Percentiles rank a stretch among this genome's conserved stretches.
These are phyloP conservation scores for Scheffersomyces spartinae DNA, from an alignment of 805 yeast species.

Conservation along the genomic window DNA sequence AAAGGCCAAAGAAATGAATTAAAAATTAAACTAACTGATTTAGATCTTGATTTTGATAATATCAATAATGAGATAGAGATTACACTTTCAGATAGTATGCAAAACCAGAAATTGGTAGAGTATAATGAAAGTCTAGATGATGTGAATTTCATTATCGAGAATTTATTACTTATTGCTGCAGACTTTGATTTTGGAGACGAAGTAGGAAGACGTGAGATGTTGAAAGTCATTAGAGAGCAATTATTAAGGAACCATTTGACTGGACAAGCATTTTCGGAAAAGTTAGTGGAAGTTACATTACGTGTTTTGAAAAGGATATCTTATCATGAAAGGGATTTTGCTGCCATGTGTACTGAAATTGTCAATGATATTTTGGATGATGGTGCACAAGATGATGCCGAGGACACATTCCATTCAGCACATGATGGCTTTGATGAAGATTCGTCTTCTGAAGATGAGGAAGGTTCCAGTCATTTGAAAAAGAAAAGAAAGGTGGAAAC, in stretches of 20 bases:
- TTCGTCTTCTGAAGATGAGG: constrained; percentile 5
- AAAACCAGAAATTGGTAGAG: neutral
- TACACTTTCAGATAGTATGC: no score
- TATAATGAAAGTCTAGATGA: neutral
- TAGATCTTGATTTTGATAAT: no score
- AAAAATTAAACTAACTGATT: no score
- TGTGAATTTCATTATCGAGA: constrained; percentile 53
- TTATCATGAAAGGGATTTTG: constrained; percentile 72
- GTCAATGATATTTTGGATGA: constrained; percentile 54
- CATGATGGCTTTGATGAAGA: constrained; percentile 23
- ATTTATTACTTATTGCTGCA: constrained; percentile 53
- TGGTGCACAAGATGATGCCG: constrained; percentile 21
- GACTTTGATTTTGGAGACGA: constrained; percentile 84
- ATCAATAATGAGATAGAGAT: no score
- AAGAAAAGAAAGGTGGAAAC: constrained; percentile 12
- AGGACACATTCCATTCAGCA: constrained; percentile 39
- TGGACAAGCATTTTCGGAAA: constrained; percentile 43
- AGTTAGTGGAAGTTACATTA: constrained; percentile 43
- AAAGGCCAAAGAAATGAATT: no score
- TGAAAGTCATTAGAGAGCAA: constrained; percentile 32
- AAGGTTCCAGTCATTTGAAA: no score
- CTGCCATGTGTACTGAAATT: constrained; percentile 74
- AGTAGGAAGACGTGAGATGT: constrained; percentile 72
- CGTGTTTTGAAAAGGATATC: constrained; percentile 61
- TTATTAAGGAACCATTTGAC: constrained; percentile 49